These are phyloP conservation scores for Tolypocladium sp. DNA, from an alignment of 2,329 filamentous ascomycete genomes.

Conservation along the genomic window DNA sequence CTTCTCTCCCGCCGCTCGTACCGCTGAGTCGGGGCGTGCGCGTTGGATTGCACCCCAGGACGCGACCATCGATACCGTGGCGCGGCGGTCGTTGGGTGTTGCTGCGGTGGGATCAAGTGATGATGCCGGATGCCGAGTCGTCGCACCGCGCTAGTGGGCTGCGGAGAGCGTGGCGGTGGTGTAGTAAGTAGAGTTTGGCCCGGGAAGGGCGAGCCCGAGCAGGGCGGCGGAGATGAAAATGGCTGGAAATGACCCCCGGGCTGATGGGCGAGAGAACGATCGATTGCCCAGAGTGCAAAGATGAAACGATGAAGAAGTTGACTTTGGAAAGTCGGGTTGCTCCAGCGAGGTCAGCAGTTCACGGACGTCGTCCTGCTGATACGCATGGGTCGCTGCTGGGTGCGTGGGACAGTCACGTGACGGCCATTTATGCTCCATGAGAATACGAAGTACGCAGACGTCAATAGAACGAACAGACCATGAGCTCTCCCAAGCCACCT, in stretches of 20 bases:
- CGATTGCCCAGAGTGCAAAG: background rate
- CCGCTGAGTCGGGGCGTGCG: conserved; percentile 5
- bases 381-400: background rate
- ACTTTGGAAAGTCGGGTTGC: background rate
- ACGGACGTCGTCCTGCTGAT: background rate
- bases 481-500: background rate
- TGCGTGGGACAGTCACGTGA: background rate
- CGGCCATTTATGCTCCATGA: background rate
- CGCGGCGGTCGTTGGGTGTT: conserved; percentile 2
- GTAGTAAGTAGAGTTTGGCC: conserved; percentile 1
- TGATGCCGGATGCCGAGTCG: conserved; percentile 8
- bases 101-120: background rate
- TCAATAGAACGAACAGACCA: background rate
- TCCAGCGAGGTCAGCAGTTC: background rate
- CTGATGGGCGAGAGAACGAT: background rate
- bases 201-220: conserved; percentile 1
- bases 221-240: conserved; percentile 2
- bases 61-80: conserved; percentile 10
- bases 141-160: conserved; percentile 10
- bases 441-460: background rate
- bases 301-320: background rate
- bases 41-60: background rate
- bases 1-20: conserved; percentile 5
- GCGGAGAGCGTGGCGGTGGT: conserved; percentile 7
- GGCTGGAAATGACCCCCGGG: background rate